phyloP scores from a whole-genome alignment of 495 filamentous ascomycete species.

The Penicillium lagena region DNA sequence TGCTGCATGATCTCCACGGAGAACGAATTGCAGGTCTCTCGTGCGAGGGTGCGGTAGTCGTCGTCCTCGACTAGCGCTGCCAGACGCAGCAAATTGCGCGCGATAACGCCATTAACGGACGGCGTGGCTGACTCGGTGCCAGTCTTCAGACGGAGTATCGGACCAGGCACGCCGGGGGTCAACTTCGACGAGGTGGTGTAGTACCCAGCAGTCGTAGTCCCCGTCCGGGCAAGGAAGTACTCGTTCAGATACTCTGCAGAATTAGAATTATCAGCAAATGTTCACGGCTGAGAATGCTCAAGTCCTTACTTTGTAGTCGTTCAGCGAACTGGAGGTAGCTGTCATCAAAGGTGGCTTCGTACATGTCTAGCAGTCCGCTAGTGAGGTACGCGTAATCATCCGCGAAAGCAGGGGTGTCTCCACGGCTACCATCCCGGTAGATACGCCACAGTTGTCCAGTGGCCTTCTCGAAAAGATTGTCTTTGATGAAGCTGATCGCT shows the following conservation, averaged over 20 bases:
- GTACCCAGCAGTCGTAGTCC: slow-evolving; percentile 58
- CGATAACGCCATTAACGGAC: slow-evolving; percentile 78
- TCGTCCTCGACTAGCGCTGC: slow-evolving; percentile 63
- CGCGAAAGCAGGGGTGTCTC: slow-evolving; percentile 72
- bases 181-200: slow-evolving; percentile 68
- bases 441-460: slow-evolving; percentile 65
- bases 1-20: slow-evolving; percentile 87
- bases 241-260: slow-evolving; percentile 55
- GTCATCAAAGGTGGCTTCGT: slow-evolving; percentile 80
- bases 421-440: slow-evolving; percentile 61
- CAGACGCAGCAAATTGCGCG: slow-evolving; percentile 77
- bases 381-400: slow-evolving; percentile 95
- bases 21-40: slow-evolving; percentile 74
- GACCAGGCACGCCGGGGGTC: slow-evolving; percentile 63
- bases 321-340: slow-evolving; percentile 78
- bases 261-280: neutral
- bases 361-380: slow-evolving; percentile 77
- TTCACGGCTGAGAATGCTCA: neutral
- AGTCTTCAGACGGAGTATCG: slow-evolving; percentile 84
- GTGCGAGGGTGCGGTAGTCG: slow-evolving; percentile 56
- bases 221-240: slow-evolving; percentile 57
- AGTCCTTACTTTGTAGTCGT: slow-evolving; percentile 61
- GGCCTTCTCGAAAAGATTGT: slow-evolving; percentile 64
- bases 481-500: slow-evolving; percentile 69
- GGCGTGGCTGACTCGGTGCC: slow-evolving; percentile 90